A percentile compares a stretch with the other conserved stretches of the same genome.
Evolutionary conservation across 371 early-diverging fungal species (phyloP).

Genomic region (Apophysomyces ossiformis): DNA sequence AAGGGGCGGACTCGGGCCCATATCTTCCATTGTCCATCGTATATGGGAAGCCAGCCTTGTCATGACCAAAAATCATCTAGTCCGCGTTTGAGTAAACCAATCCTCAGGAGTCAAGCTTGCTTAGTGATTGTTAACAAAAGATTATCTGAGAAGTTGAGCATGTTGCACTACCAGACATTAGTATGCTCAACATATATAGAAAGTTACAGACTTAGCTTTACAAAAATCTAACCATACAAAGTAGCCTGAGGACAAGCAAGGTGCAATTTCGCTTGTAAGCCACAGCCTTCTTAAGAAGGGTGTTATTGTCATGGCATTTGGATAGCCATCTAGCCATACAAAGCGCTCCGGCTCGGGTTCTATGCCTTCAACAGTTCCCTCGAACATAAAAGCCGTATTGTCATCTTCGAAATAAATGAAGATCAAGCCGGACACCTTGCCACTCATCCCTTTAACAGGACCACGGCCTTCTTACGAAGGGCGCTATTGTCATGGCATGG

Average conservation of each 20-base stretch:
- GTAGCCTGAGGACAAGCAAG: background rate
- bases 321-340: conserved; percentile 2
- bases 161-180: background rate
- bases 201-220: background rate
- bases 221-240: background rate
- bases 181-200: background rate
- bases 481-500: conserved; percentile 4
- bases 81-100: background rate
- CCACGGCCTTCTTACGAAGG: background rate
- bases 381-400: background rate
- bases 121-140: background rate
- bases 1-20: background rate
- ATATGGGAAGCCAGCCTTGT: conserved; percentile 1
- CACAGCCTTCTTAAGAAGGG: background rate
- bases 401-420: background rate
- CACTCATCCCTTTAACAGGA: conserved; percentile 3
- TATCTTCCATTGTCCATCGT: background rate
- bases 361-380: background rate
- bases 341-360: background rate
- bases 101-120: background rate
- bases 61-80: background rate
- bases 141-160: background rate
- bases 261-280: conserved; percentile 1
- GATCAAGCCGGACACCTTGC: background rate
- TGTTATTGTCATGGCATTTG: background rate